These are phyloP conservation scores for Backusella luteola DNA, from an alignment of 192 early-diverging fungal genomes.

Conservation along the genomic window DNA sequence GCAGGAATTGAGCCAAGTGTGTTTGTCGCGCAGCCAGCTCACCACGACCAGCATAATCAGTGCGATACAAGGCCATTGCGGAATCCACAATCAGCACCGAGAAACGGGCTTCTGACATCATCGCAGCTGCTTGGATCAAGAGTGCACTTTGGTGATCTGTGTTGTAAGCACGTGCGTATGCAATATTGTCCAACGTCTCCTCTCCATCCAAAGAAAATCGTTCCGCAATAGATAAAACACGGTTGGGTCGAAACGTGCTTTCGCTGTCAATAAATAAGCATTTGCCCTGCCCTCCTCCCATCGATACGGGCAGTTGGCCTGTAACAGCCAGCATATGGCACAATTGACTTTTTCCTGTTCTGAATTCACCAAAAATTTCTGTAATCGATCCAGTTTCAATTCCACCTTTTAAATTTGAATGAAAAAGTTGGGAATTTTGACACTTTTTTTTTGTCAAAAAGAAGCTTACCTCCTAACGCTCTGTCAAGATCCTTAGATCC, in stretches of 20 bases:
- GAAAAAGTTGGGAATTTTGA: background rate
- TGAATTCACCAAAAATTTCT: conserved; percentile 97
- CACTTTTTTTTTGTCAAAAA: background rate
- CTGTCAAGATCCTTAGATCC: conserved; percentile 92
- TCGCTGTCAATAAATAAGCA: conserved; percentile 98
- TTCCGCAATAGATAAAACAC: conserved; percentile 82
- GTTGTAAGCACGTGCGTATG: conserved; percentile 92
- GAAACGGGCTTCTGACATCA: conserved; percentile 90
- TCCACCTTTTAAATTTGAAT: conserved; percentile 55
- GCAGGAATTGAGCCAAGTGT: conserved; percentile 91
- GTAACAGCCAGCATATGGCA: conserved; percentile 95
- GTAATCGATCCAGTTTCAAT: conserved; percentile 97
- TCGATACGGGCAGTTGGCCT: conserved; percentile 87
- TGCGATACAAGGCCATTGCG: conserved; percentile 91
- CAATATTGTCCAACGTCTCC: conserved; percentile 93
- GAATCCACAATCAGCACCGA: conserved; percentile 91
- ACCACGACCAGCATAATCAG: conserved; percentile 94
- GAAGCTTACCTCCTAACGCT: conserved; percentile 71
- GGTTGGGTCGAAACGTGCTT: conserved; percentile 92
- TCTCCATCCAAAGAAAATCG: conserved; percentile 77
- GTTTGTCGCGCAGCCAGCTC: conserved; percentile 94
- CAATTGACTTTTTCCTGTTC: conserved; percentile 96
- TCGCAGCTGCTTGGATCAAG: conserved; percentile 79
- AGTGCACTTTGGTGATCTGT: conserved; percentile 92
- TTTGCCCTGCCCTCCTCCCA: conserved; percentile 92